These are phyloP conservation scores for Graphilbum ipis-grandicollis DNA, from an alignment of 2,329 filamentous ascomycete genomes.

Conservation along the genomic window DNA sequence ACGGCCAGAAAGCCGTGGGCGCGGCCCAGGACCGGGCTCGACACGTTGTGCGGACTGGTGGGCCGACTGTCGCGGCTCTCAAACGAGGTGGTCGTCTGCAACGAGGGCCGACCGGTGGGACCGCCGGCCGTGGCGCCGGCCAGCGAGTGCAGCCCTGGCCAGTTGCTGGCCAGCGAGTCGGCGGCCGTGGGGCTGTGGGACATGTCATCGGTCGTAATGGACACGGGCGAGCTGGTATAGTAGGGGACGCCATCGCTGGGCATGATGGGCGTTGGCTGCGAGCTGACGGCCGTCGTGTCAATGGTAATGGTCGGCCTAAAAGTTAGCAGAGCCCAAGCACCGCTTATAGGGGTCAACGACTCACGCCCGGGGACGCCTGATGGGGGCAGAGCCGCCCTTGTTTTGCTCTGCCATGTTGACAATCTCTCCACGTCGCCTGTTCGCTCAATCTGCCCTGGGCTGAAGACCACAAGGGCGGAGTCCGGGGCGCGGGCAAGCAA, in stretches of 20 bases:
- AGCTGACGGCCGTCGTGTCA: slow-evolving; percentile 26
- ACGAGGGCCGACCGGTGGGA: slow-evolving; percentile 19
- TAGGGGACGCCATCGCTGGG: slow-evolving; percentile 13
- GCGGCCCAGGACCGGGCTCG: slow-evolving; percentile 32
- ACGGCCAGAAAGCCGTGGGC: slow-evolving; percentile 45
- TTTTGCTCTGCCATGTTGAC: slow-evolving; percentile 1
- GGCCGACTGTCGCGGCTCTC: slow-evolving; percentile 50
- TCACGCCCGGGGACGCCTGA: slow-evolving; percentile 6
- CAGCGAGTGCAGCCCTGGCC: slow-evolving; percentile 10
- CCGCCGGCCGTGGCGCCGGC: slow-evolving; percentile 1
- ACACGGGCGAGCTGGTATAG: slow-evolving; percentile 17
- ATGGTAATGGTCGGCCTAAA: slow-evolving; percentile 40
- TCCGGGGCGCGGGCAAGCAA: too few species aligned
- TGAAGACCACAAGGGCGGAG: too few species aligned
- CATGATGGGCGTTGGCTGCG: slow-evolving; percentile 9
- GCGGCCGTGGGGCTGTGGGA: slow-evolving; percentile 20
- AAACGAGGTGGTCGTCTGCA: slow-evolving; percentile 40
- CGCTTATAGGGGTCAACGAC: too few species aligned
- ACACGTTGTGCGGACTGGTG: slow-evolving; percentile 57
- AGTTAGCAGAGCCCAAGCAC: too few species aligned
- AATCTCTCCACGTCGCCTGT: background rate
- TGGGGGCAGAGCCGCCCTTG: background rate
- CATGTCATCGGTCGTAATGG: slow-evolving; percentile 19
- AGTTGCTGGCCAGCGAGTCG: slow-evolving; percentile 15
- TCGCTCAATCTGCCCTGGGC: too few species aligned